Conservation (phyloP, 495 filamentous ascomycete genomes). For the Aspergillus taichungensis region DNA sequence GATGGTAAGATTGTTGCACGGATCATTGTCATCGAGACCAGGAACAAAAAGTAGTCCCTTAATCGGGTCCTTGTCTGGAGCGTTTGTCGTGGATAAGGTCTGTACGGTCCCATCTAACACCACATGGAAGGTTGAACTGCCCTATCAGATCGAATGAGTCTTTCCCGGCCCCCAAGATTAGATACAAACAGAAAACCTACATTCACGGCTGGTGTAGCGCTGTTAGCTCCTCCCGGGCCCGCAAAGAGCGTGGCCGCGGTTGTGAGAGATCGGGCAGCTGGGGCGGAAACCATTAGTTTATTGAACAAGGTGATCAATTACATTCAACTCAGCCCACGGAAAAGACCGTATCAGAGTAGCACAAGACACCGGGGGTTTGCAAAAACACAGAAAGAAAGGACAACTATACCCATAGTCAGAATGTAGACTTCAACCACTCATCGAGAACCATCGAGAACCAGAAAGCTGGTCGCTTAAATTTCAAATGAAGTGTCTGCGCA, state of each 20-base stretch:
- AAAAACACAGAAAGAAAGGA: not conserved
- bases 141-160: constrained; percentile 28
- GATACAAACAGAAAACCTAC: constrained; percentile 16
- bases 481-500: too few relatives aligned
- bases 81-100: constrained; percentile 57
- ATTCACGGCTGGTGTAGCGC: constrained; percentile 25
- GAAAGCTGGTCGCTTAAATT: too few relatives aligned
- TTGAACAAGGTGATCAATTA: not conserved
- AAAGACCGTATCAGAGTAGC: not conserved
- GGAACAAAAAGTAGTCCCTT: constrained; percentile 80
- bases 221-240: constrained; percentile 26
- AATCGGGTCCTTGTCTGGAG: constrained; percentile 46
- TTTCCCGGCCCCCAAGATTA: not conserved
- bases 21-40: constrained; percentile 42
- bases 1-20: constrained; percentile 50
- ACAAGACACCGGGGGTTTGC: not conserved
- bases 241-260: constrained; percentile 34
- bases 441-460: too few relatives aligned
- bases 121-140: constrained; percentile 56
- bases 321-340: not conserved
- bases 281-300: constrained; percentile 14
- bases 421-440: not conserved
- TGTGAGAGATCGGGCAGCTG: constrained; percentile 17
- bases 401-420: constrained; percentile 5
- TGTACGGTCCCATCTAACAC: constrained; percentile 52